Evolutionary conservation across 2,329 filamentous ascomycete genomes (phyloP).

Genomic region (Myriosclerotinia scirpicola): DNA sequence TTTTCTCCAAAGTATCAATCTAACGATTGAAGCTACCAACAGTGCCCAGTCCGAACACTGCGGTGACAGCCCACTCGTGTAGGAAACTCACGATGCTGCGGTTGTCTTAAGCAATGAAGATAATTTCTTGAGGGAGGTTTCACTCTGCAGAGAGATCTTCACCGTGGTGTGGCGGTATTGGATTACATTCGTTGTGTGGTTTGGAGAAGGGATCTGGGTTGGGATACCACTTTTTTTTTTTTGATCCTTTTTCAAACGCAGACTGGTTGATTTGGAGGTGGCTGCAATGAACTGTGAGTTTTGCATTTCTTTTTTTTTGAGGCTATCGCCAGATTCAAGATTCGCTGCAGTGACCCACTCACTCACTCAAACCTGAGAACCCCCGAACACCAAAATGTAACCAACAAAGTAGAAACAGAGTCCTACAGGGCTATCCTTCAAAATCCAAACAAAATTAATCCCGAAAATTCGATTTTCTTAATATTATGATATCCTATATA

Average conservation of each 20-base stretch:
- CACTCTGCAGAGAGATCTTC: constrained; percentile 71
- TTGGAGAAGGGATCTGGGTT: constrained; percentile 48
- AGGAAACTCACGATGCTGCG: constrained; percentile 66
- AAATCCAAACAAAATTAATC: no score
- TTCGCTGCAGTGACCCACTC: background rate
- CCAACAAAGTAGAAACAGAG: no score
- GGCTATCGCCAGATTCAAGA: background rate
- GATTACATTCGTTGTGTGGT: constrained; percentile 63
- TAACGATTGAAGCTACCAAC: constrained; percentile 40
- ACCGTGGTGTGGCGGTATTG: constrained; percentile 68
- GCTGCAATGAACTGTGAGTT: no score
- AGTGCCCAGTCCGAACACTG: constrained; percentile 69
- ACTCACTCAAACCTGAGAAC: no score
- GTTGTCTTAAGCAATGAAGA: constrained; percentile 67
- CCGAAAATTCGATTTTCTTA: no score
- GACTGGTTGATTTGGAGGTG: no score
- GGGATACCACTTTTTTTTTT: constrained; percentile 34
- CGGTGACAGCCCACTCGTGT: constrained; percentile 64
- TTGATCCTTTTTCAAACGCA: constrained; percentile 1
- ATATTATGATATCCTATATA: no score
- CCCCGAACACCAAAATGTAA: no score
- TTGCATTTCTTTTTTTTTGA: constrained; percentile 27
- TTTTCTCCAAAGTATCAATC: constrained; percentile 1
- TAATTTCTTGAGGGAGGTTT: constrained; percentile 67
- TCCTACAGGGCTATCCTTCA: no score